These are phyloP conservation scores for Trichoderma lentiforme DNA, from an alignment of 2,329 filamentous ascomycete species.

Conservation along the genomic window DNA sequence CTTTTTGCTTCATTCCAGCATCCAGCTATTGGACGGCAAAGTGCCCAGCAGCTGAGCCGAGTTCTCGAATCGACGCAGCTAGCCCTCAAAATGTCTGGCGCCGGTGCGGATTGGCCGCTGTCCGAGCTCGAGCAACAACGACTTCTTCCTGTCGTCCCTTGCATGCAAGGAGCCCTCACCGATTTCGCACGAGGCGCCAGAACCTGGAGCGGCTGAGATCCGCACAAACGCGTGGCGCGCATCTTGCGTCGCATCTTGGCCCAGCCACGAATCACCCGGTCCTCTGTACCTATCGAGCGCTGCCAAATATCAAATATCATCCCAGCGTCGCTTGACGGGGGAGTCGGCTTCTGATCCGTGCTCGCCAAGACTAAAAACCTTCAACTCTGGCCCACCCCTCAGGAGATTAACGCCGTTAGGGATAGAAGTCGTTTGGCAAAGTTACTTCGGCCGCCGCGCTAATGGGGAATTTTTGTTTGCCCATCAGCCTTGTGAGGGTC, in stretches of 20 bases:
- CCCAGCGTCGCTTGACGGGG: background rate
- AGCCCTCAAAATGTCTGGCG: constrained; percentile 1
- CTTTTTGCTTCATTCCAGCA: background rate
- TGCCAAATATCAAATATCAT: background rate
- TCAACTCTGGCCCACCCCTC: background rate
- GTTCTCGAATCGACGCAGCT: background rate
- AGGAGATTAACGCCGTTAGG: constrained; percentile 10
- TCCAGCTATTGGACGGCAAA: background rate
- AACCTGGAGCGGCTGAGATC: constrained; percentile 17
- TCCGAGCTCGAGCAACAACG: background rate
- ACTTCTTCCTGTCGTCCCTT: background rate
- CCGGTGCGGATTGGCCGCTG: background rate
- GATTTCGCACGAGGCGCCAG: constrained; percentile 3
- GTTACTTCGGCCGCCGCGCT: constrained; percentile 7
- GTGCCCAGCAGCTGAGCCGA: background rate
- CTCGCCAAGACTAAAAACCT: constrained; percentile 17
- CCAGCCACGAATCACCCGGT: background rate
- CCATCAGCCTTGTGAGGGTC: constrained; percentile 9
- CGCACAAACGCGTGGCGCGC: background rate
- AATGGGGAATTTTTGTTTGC: constrained; percentile 9
- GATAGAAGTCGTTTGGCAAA: background rate
- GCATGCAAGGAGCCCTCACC: constrained; percentile 1
- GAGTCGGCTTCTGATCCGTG: constrained; percentile 16
- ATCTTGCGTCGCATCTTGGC: constrained; percentile 13
- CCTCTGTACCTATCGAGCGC: background rate